Evolutionary conservation across 441 rosid species (phyloP), one percentile per base, ranked within the genome.

Genomic region (Francoa sonchifolia): DNA sequence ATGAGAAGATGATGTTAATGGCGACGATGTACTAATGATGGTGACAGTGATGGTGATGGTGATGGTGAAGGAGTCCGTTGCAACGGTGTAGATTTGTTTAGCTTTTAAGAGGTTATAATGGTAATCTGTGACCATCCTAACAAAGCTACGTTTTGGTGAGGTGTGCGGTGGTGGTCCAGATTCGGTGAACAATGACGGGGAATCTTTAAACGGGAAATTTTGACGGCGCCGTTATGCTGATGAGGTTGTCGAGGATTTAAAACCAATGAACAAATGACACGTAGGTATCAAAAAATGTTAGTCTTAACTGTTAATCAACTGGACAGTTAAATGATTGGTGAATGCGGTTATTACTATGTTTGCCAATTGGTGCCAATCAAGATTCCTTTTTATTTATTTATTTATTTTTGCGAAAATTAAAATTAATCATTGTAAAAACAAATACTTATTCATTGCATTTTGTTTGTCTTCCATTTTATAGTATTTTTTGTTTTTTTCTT

Each of bases 161-260:
- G n/a, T n/a, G n/a, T 33, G 42, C 30, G 38, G 45, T n/a, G 48
- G 76, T 69, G 84, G 71, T 73, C 74, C 85, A 66, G 47, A 38
- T 61, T 61, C 66, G 52, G 57, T 57, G 61, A 61, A 59, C 57
- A 52, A 50, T 40, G 73, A 77, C 68, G 74, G 79, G 80, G 73
- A 64, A 68, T 79, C 63, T 58, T 62, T 44, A 52, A 77, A 71
- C 57, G 75, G 72, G 55, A 47, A 52, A n/a, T 47, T 52, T 59
- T 71, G 95, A 83, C 90, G 95, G 90, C 90, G 87, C 84, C 80
- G 78, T 83, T 73, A 63, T 66, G 18, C 16, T 11, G 50, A 55
- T 53, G 30, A 36, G 61, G 22, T 42, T 18, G 20, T 34, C 2
- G 41, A 20, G 3, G 57, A 51, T 33, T 18, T 32, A 8, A 0